Evolutionary conservation across 352 stramenopile genomes (phyloP).

Genomic region (Phytophthora cajani): DNA sequence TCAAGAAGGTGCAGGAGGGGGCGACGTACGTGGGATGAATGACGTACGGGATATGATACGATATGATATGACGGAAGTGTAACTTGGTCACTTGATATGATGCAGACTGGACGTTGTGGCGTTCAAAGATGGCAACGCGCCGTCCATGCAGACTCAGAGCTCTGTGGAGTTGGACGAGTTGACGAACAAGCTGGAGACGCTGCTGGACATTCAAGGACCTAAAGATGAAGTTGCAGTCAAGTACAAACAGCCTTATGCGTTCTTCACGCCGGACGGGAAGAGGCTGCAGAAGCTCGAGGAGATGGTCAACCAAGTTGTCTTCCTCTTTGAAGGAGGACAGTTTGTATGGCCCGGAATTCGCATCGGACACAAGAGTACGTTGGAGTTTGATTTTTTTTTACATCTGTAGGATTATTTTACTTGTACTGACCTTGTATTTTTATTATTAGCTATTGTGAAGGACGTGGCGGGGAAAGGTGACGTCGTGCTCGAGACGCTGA

Average conservation of each 20-base stretch:
- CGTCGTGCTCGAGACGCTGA: conserved; percentile 67
- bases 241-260: conserved; percentile 77
- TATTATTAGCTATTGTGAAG: conserved; percentile 47
- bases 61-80: background rate
- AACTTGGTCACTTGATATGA: background rate
- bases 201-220: conserved; percentile 42
- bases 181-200: conserved; percentile 47
- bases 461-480: conserved; percentile 55
- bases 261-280: conserved; percentile 65
- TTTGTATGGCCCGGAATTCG: conserved; percentile 80
- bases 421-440: conserved; percentile 8
- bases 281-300: conserved; percentile 49
- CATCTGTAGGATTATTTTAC: background rate
- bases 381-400: background rate
- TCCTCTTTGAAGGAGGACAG: conserved; percentile 81
- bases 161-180: conserved; percentile 45
- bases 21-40: conserved; percentile 20
- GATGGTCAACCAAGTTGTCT: conserved; percentile 57
- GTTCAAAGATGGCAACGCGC: conserved; percentile 66
- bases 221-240: conserved; percentile 38
- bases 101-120: conserved; percentile 54
- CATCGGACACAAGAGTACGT: conserved; percentile 72
- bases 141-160: conserved; percentile 37
- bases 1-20: conserved; percentile 37
- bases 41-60: no score